These are phyloP conservation scores for Phytophthora multivora DNA, from an alignment of 352 stramenopile species.

Conservation along the genomic window DNA sequence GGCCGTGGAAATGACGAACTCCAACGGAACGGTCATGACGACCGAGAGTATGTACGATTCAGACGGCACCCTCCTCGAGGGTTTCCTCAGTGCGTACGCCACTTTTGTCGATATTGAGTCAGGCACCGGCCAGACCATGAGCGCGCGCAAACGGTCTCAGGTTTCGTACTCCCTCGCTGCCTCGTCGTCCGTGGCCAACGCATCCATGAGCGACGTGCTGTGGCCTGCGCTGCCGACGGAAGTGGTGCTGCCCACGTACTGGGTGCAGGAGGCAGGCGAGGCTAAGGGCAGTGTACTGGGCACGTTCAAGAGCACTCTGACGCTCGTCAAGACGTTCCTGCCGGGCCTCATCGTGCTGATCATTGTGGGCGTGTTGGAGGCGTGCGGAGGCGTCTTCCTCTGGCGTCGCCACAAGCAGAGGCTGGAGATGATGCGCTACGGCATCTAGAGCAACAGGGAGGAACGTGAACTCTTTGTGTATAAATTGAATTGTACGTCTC, in stretches of 20 bases:
- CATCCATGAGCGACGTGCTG: constrained; percentile 68
- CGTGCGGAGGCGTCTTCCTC: constrained; percentile 48
- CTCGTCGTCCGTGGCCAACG: constrained; percentile 40
- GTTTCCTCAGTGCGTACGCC: constrained; percentile 49
- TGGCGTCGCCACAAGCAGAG: constrained; percentile 44
- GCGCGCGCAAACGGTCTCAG: constrained; percentile 62
- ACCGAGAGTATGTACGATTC: constrained; percentile 52
- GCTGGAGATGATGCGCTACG: constrained; percentile 19
- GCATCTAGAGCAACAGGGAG: constrained; percentile 25
- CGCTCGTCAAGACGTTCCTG: constrained; percentile 54
- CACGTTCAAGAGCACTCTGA: constrained; percentile 56
- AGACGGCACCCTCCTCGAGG: constrained; percentile 45
- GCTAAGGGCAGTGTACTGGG: constrained; percentile 45
- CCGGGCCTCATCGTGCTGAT: constrained; percentile 64
- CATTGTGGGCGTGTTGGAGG: constrained; percentile 45
- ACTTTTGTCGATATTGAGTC: constrained; percentile 75
- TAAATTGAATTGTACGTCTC: constrained; percentile 10
- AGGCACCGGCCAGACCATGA: constrained; percentile 76
- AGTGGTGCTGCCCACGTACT: constrained; percentile 67
- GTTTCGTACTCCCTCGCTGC: constrained; percentile 57
- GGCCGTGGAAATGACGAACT: constrained; percentile 61
- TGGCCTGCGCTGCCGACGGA: constrained; percentile 57
- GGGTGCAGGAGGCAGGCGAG: constrained; percentile 53
- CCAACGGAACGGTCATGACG: constrained; percentile 48
- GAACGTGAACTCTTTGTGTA: constrained; percentile 13